Evolutionary conservation across 2,329 filamentous ascomycete species (phyloP), one percentile per base, ranked within the genome.

Genomic region (Fusarium heterosporum): DNA sequence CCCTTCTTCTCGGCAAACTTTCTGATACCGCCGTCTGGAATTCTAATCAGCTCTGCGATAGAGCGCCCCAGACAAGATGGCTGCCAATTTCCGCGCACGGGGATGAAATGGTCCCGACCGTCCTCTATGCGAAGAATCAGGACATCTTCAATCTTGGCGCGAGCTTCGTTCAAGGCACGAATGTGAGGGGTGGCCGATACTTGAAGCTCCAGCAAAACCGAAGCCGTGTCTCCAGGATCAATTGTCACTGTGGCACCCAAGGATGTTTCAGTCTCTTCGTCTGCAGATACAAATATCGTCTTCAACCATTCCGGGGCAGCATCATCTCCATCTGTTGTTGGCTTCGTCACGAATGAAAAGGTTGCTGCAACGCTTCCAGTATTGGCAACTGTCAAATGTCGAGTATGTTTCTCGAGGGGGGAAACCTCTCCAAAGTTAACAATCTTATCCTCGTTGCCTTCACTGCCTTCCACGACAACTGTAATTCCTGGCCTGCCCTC

Each of bases 51-150:
- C 73, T 97, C 94, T 61, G 94, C 90, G n/a, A 99, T 85, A 0
- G 92, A 94, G 36, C 93, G 89, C 1, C 92, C 93, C 47, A 98
- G 92, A 71, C 89, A 92, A 0, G 93, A 93, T 10, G 91, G 91
- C 5, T 90, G 81, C 95, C 96, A 99, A 2, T 80, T 82, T 0
- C 87, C 96, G 25, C 87, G 89, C 1, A 97, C 83, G 0, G 93
- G 90, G 38, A 99, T 87, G 75, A 99, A 99, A 74, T 98, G 92
- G 72, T 99, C 96, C 46, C 93, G 87, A 1, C 96, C 96, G 51
- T 90, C 87, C 12, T 88, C 85, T 7, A 99, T 92, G 1, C 93
- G 89, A 10, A 99, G 83, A 3, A 99, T 90, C 9, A 99, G 82
- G 4, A 99, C 89, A 67, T 98, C 93, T 64, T 98, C 95, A 1